Conservation (phyloP, 2,329 filamentous ascomycete species). For the Xylariaceae sp. region DNA sequence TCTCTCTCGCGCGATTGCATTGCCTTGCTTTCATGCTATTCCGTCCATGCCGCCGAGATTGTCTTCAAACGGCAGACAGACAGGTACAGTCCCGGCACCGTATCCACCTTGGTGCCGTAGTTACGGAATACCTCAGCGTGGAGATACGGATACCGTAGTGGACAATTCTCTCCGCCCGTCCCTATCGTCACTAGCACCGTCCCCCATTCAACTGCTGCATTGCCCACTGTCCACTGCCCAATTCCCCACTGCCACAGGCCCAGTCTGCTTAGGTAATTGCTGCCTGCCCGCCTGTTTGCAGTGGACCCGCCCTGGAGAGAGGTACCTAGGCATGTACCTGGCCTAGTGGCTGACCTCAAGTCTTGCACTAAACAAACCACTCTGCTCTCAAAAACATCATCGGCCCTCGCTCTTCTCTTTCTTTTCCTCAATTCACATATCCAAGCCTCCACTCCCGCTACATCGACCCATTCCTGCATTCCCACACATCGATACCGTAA, state of each 20-base stretch:
- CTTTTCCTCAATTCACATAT: background rate
- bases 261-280: background rate
- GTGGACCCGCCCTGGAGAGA: slow-evolving; percentile 12
- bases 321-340: background rate
- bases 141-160: too few species aligned
- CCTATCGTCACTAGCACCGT: too few species aligned
- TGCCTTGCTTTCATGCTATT: too few species aligned
- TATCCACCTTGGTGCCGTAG: too few species aligned
- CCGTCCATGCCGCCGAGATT: too few species aligned
- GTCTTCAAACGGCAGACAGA: too few species aligned
- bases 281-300: background rate
- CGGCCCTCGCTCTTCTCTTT: slow-evolving; percentile 14
- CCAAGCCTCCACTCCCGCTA: background rate
- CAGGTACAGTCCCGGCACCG: too few species aligned
- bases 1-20: too few species aligned
- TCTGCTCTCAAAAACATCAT: slow-evolving; percentile 28
- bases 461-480: background rate
- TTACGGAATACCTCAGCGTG: too few species aligned
- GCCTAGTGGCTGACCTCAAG: slow-evolving; percentile 14
- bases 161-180: too few species aligned
- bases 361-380: slow-evolving; percentile 28
- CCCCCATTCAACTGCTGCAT: background rate
- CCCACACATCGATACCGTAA: slow-evolving; percentile 1
- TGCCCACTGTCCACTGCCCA: background rate
- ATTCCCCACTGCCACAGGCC: background rate